Evolutionary conservation across 2,329 filamentous ascomycete species (phyloP).

Genomic region (Xylariaceae sp.): DNA sequence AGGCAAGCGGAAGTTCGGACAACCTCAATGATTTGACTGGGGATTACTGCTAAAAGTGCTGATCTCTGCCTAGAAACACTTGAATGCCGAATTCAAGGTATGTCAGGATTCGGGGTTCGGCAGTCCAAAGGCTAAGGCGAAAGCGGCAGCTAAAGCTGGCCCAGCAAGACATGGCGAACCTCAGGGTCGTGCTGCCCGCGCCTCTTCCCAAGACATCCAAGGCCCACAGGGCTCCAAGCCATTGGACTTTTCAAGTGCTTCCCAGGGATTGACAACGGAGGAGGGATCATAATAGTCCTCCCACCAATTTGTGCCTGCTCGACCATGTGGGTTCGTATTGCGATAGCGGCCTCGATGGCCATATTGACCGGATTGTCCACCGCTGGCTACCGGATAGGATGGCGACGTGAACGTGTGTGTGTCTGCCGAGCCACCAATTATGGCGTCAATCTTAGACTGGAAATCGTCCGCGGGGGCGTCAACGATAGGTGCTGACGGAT

Average conservation of each 20-base stretch:
- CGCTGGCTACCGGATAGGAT: constrained; percentile 1
- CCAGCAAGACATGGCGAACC: neutral
- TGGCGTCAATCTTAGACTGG: constrained; percentile 30
- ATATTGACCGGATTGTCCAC: constrained; percentile 8
- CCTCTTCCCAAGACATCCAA: constrained; percentile 42
- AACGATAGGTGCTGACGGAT: constrained; percentile 27
- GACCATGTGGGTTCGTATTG: constrained; percentile 29
- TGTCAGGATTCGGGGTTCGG: constrained; percentile 1
- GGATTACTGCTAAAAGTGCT: constrained; percentile 1
- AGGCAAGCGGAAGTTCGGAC: constrained; percentile 7
- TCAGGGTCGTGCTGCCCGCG: constrained; percentile 20
- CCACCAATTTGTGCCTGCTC: constrained; percentile 53
- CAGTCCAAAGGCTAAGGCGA: neutral
- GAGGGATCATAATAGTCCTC: constrained; percentile 64
- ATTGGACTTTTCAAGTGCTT: constrained; percentile 46
- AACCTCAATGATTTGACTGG: neutral
- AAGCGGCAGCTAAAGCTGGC: neutral
- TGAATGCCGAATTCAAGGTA: constrained; percentile 1
- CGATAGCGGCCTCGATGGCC: constrained; percentile 20
- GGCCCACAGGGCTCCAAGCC: constrained; percentile 42
- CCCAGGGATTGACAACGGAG: constrained; percentile 73
- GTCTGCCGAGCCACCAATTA: constrained; percentile 20
- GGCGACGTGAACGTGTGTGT: constrained; percentile 5
- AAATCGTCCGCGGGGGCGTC: constrained; percentile 15
- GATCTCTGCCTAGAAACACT: neutral